A percentile compares a stretch with the other conserved stretches of the same genome.
Evolutionary conservation across 148 eudicot species (phyloP).

Genomic region (Cornus kousa): DNA sequence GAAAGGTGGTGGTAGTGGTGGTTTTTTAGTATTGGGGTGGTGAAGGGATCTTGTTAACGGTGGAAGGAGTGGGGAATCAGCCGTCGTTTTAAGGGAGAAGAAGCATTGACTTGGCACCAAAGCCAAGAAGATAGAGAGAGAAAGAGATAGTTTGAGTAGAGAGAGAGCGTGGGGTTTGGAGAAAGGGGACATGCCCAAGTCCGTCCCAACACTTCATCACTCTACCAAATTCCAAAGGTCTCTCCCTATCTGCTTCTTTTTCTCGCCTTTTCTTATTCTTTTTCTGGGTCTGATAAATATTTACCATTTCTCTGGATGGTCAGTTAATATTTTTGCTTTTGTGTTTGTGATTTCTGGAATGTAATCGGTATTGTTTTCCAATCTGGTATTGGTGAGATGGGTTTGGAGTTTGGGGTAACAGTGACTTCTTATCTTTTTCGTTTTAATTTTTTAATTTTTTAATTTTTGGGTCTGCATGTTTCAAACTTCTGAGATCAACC

Average conservation of each 20-base stretch:
- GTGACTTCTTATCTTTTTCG: too few species aligned
- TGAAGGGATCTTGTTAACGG: not conserved
- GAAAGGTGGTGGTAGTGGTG: not conserved
- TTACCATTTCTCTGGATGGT: not conserved
- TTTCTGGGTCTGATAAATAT: constrained; percentile 11
- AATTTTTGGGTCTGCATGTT: constrained; percentile 3
- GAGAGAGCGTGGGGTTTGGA: constrained; percentile 21
- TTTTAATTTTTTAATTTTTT: not conserved
- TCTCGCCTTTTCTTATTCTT: constrained; percentile 3
- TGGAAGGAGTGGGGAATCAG: not conserved
- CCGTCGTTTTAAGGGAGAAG: too few species aligned
- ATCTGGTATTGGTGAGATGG: too few species aligned
- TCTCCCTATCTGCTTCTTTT: not conserved
- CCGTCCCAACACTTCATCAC: constrained; percentile 20
- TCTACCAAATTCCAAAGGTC: constrained; percentile 32
- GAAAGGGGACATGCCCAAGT: constrained; percentile 32
- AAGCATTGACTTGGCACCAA: constrained; percentile 9
- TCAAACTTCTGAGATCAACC: not conserved
- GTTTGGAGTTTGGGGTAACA: too few species aligned
- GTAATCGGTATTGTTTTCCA: too few species aligned
- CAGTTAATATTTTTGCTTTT: too few species aligned
- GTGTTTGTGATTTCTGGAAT: too few species aligned
- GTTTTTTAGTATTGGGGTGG: not conserved
- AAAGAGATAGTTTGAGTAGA: constrained; percentile 5
- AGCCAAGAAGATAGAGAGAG: constrained; percentile 20